Conservation (phyloP, 306 rosid species). For the Dryas drummondii region DNA sequence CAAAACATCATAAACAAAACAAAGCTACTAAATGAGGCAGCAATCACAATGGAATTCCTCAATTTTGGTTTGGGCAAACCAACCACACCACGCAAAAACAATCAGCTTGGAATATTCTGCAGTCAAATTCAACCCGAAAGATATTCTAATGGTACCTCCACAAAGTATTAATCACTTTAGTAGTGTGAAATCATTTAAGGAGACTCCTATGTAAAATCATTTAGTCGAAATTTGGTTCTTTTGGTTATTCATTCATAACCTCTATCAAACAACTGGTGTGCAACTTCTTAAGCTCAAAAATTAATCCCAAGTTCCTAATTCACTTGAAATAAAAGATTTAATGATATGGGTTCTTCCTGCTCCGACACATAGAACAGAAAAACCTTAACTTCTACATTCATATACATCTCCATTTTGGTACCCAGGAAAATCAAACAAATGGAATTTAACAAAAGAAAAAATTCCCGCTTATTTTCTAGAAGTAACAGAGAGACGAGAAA, state of each 20-base stretch:
- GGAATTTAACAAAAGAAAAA: neutral
- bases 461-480: neutral
- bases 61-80: neutral
- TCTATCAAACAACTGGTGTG: conserved; percentile 18
- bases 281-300: neutral
- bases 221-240: neutral
- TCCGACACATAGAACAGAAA: neutral
- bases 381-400: neutral
- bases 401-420: neutral
- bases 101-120: neutral
- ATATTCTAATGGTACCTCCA: neutral
- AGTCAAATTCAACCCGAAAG: neutral
- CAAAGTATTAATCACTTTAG: neutral
- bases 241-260: neutral
- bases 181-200: neutral
- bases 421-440: neutral
- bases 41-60: neutral
- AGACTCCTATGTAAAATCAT: too few species aligned
- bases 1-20: neutral
- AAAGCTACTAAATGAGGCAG: neutral
- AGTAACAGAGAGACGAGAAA: neutral
- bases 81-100: neutral
- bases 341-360: neutral
- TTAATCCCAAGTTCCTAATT: neutral
- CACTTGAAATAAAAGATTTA: neutral